These are phyloP conservation scores for Suhomyces yuchorum DNA, from an alignment of 1,139 yeast genomes.

Conservation along the genomic window DNA sequence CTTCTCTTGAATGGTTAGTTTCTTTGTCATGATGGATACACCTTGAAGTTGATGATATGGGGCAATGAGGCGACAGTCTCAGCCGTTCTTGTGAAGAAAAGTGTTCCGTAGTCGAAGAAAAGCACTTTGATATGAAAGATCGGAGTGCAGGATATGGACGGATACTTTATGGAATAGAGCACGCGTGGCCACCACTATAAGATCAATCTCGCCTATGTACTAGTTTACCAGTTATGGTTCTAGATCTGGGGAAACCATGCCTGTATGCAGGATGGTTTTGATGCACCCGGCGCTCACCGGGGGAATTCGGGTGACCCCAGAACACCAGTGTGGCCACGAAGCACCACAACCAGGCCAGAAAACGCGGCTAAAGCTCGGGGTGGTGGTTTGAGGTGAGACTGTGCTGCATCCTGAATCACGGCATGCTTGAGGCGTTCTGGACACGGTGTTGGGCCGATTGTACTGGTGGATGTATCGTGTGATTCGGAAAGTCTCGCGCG, in stretches of 20 bases:
- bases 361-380: not conserved
- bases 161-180: not conserved
- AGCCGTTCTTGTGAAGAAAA: not conserved
- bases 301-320: not conserved
- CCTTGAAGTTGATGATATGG: not conserved
- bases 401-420: not conserved
- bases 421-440: not conserved
- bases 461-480: not conserved
- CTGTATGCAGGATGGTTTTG: constrained; percentile 5
- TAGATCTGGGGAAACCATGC: constrained; percentile 11
- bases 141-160: not conserved
- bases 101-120: not conserved
- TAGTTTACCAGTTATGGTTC: not conserved
- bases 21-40: constrained; percentile 55
- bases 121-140: not conserved
- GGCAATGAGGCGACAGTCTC: not conserved
- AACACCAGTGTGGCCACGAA: not conserved
- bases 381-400: not conserved
- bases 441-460: not conserved
- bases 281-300: not conserved
- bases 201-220: constrained; percentile 1
- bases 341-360: not conserved
- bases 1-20: constrained; percentile 55
- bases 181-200: not conserved
- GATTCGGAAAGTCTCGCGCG: not conserved